Evolutionary conservation across 73 alveolate species (phyloP).

Genomic region (Paramecium bursaria): DNA sequence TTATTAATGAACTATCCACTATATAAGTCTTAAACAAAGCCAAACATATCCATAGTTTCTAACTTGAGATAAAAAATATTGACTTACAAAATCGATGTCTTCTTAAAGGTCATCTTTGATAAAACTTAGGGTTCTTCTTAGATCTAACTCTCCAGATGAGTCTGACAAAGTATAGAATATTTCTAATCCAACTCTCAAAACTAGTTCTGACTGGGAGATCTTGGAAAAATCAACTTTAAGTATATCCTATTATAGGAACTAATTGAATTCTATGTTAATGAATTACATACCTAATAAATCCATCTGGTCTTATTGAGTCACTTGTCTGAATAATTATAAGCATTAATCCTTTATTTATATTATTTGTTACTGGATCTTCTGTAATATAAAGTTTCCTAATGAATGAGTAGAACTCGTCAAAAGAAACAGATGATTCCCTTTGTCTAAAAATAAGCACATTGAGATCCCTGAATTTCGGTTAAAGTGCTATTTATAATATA

Average conservation of each 20-base stretch:
- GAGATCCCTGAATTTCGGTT: slow-evolving; percentile 6
- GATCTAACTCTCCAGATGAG: slow-evolving; percentile 15
- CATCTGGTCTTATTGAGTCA: slow-evolving; percentile 9
- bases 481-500: too few species aligned
- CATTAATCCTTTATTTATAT: slow-evolving; percentile 42
- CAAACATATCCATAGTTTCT: slow-evolving; percentile 56
- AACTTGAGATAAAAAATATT: slow-evolving; percentile 1
- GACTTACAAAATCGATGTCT: slow-evolving; percentile 52
- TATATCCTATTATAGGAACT: slow-evolving; percentile 25
- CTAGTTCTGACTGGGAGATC: slow-evolving; percentile 20
- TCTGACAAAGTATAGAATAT: slow-evolving; percentile 35
- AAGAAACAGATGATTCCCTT: slow-evolving; percentile 21
- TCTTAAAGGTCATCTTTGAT: slow-evolving; percentile 37
- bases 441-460: slow-evolving; percentile 35
- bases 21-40: slow-evolving; percentile 48
- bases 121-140: slow-evolving; percentile 31
- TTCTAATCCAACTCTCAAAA: slow-evolving; percentile 34
- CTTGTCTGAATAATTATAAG: slow-evolving; percentile 1
- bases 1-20: slow-evolving; percentile 22
- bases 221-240: slow-evolving; percentile 9
- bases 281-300: not conserved
- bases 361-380: slow-evolving; percentile 47
- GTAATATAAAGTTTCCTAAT: slow-evolving; percentile 34
- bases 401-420: slow-evolving; percentile 58
- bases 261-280: slow-evolving; percentile 4